Percentiles rank a stretch among this genome's conserved stretches.
Evolutionary conservation across 768 basidiomycete species (phyloP).

Genomic region (Leccinellum albellum): DNA sequence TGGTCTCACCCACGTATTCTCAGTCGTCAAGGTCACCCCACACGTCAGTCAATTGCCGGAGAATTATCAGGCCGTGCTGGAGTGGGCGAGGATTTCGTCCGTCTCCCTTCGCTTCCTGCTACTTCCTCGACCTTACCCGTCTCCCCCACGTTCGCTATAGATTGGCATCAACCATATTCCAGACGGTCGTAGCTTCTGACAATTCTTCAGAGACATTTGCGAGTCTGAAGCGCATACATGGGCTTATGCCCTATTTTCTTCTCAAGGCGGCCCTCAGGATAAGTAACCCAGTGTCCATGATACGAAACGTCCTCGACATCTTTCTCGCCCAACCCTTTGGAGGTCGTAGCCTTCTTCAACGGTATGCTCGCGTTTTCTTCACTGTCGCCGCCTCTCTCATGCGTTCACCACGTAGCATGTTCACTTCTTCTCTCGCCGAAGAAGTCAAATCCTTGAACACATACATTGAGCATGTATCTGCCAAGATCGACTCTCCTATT

Average conservation of each 20-base stretch:
- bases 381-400: not conserved
- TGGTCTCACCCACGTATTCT: slow-evolving; percentile 86
- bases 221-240: slow-evolving; percentile 87
- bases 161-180: slow-evolving; percentile 94
- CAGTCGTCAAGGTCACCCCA: slow-evolving; percentile 77
- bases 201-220: slow-evolving; percentile 86
- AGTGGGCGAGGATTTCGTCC: slow-evolving; percentile 97
- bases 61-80: slow-evolving; percentile 85
- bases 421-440: slow-evolving; percentile 86
- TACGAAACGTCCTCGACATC: slow-evolving; percentile 85
- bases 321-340: slow-evolving; percentile 98
- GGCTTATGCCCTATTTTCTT: slow-evolving; percentile 97
- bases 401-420: slow-evolving; percentile 62
- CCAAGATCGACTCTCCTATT: slow-evolving; percentile 83
- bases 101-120: slow-evolving; percentile 31
- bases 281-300: slow-evolving; percentile 95
- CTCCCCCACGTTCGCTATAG: slow-evolving; percentile 37
- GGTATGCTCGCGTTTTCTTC: slow-evolving; percentile 40
- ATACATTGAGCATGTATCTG: slow-evolving; percentile 82
- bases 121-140: slow-evolving; percentile 5
- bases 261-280: slow-evolving; percentile 88
- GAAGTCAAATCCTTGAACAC: slow-evolving; percentile 83
- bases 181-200: slow-evolving; percentile 90
- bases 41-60: slow-evolving; percentile 72
- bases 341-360: slow-evolving; percentile 84